A percentile compares a stretch with the other conserved stretches of the same genome.
phyloP scores from a whole-genome alignment of 1,284 basidiomycete species.

The Coniophora puteana region DNA sequence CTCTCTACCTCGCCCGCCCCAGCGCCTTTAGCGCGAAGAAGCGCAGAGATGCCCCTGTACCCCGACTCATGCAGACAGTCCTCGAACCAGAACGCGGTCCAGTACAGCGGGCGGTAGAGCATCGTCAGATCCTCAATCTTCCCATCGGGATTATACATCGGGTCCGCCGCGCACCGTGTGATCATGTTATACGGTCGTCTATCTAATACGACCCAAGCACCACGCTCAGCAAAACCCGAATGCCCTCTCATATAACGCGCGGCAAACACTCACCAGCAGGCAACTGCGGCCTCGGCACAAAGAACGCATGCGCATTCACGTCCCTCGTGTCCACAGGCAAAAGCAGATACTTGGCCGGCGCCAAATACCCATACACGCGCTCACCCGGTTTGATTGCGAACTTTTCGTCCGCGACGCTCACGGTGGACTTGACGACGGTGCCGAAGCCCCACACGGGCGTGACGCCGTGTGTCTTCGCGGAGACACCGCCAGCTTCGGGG shows the following conservation, averaged over 20 bases:
- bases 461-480: slow-evolving; percentile 49
- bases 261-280: slow-evolving; percentile 41
- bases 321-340: slow-evolving; percentile 45
- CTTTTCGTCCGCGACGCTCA: too few relatives aligned
- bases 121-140: slow-evolving; percentile 54
- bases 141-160: slow-evolving; percentile 44
- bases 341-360: slow-evolving; percentile 51
- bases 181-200: slow-evolving; percentile 64
- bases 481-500: slow-evolving; percentile 34
- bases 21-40: too few relatives aligned
- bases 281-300: slow-evolving; percentile 52
- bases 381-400: slow-evolving; percentile 46
- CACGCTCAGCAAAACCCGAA: too few relatives aligned
- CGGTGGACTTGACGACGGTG: slow-evolving; percentile 43
- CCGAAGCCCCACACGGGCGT: slow-evolving; percentile 69
- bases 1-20: too few relatives aligned
- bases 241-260: neutral
- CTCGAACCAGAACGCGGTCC: slow-evolving; percentile 69
- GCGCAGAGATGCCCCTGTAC: slow-evolving; percentile 44
- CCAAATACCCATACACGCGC: slow-evolving; percentile 61
- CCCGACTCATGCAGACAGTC: slow-evolving; percentile 52
- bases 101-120: slow-evolving; percentile 65
- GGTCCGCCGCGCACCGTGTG: slow-evolving; percentile 50
- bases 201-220: slow-evolving; percentile 32
- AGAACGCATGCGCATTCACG: slow-evolving; percentile 50